Percentiles rank a stretch among this genome's conserved stretches.
Conservation (phyloP, 257 asterid genomes). For the Mentha longifolia region DNA sequence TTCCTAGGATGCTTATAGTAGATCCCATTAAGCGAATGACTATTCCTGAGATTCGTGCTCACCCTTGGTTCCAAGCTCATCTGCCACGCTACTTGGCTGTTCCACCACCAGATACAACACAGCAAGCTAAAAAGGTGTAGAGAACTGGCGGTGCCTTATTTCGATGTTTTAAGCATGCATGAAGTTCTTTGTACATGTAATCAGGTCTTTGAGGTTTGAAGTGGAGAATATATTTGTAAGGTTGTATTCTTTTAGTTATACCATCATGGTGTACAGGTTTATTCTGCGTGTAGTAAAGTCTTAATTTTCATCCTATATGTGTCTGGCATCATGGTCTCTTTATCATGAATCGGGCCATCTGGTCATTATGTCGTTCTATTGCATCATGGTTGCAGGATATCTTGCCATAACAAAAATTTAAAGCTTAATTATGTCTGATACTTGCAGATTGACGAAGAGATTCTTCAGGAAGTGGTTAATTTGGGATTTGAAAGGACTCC, state of each 20-base stretch:
- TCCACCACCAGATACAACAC: constrained; percentile 94
- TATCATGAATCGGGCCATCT: constrained; percentile 14
- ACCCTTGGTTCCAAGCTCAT: constrained; percentile 97
- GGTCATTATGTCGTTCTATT: constrained; percentile 12
- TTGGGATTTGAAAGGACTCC: constrained; percentile 65
- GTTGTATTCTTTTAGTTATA: constrained; percentile 23
- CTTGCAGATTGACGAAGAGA: constrained; percentile 77
- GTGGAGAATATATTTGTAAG: background rate
- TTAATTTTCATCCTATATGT: background rate
- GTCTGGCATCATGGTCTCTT: background rate
- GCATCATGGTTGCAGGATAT: constrained; percentile 10
- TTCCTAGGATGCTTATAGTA: constrained; percentile 94
- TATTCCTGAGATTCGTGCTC: constrained; percentile 92
- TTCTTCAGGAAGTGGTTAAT: constrained; percentile 66
- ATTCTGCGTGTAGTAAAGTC: background rate
- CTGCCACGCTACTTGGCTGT: constrained; percentile 97
- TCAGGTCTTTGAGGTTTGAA: background rate
- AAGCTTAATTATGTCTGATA: constrained; percentile 18
- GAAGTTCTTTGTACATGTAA: constrained; percentile 7
- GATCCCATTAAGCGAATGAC: constrained; percentile 97
- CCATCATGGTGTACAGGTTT: background rate
- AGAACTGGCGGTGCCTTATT: constrained; percentile 12
- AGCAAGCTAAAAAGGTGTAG: constrained; percentile 90
- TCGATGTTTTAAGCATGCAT: constrained; percentile 3
- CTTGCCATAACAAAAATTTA: background rate